Conservation (phyloP, 306 rosid genomes). For the Pterocarpus santalinus region DNA sequence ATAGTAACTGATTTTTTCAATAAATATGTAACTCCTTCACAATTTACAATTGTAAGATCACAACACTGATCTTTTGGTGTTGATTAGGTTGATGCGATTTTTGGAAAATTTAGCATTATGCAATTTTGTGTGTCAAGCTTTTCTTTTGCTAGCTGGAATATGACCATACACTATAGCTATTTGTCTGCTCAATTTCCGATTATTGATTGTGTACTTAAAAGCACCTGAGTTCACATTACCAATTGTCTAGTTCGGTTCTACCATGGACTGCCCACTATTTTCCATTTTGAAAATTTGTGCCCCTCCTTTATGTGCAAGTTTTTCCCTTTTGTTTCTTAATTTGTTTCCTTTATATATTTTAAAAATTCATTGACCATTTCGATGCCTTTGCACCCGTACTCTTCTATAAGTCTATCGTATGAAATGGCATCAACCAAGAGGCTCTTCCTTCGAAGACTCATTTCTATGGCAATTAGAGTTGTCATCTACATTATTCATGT, state of each 20-base stretch:
- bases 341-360: background rate
- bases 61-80: constrained; percentile 35
- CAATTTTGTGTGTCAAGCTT: constrained; percentile 16
- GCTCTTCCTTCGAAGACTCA: constrained; percentile 47
- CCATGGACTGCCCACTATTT: constrained; percentile 31
- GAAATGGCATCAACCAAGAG: constrained; percentile 52
- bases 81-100: constrained; percentile 26
- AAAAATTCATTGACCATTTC: constrained; percentile 48
- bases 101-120: constrained; percentile 3
- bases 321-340: constrained; percentile 15
- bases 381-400: constrained; percentile 45
- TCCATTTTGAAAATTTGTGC: constrained; percentile 60
- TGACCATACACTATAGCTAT: constrained; percentile 26
- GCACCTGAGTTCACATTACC: constrained; percentile 37
- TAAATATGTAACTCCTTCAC: background rate
- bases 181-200: background rate
- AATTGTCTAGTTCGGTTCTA: constrained; percentile 38
- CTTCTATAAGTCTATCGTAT: constrained; percentile 35
- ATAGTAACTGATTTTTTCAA: background rate
- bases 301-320: constrained; percentile 64
- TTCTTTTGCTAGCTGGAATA: constrained; percentile 45
- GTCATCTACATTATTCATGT: constrained; percentile 41
- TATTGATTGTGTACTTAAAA: constrained; percentile 11
- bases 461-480: constrained; percentile 45
- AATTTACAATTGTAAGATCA: constrained; percentile 7